phyloP scores from a whole-genome alignment of 1,139 yeast species.

The Saccharomyces hybrid region DNA sequence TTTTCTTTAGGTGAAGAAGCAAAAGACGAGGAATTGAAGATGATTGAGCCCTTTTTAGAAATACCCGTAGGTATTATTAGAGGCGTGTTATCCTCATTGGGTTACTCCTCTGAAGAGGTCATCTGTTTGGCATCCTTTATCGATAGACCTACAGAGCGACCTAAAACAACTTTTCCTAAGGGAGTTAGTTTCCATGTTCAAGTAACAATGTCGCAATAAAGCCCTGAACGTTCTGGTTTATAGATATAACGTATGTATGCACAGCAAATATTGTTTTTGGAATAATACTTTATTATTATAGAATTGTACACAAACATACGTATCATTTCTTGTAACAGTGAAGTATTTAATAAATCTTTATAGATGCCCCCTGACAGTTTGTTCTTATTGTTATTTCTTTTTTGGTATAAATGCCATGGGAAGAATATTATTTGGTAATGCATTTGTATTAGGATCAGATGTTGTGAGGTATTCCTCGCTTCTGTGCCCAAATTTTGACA shows the following conservation, averaged over 20 bases:
- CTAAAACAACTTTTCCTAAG: conserved; percentile 18
- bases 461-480: not conserved
- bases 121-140: conserved; percentile 25
- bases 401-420: not conserved
- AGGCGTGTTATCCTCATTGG: conserved; percentile 49
- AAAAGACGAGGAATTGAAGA: conserved; percentile 34
- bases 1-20: conserved; percentile 21
- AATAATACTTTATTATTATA: not conserved
- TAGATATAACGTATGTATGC: not conserved
- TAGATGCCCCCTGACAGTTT: not conserved
- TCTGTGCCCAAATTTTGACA: conserved; percentile 1
- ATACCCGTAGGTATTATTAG: conserved; percentile 79
- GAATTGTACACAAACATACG: not conserved
- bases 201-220: conserved; percentile 9
- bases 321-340: not conserved
- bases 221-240: not conserved
- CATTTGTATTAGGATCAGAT: not conserved
- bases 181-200: conserved; percentile 32
- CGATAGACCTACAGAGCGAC: conserved; percentile 23
- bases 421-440: conserved; percentile 1
- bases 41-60: conserved; percentile 49
- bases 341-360: not conserved
- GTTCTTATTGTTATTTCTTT: not conserved
- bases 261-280: not conserved
- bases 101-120: conserved; percentile 24